Conservation (phyloP, 1,139 yeast genomes). For the Zygosaccharomyces pseudobailii region DNA sequence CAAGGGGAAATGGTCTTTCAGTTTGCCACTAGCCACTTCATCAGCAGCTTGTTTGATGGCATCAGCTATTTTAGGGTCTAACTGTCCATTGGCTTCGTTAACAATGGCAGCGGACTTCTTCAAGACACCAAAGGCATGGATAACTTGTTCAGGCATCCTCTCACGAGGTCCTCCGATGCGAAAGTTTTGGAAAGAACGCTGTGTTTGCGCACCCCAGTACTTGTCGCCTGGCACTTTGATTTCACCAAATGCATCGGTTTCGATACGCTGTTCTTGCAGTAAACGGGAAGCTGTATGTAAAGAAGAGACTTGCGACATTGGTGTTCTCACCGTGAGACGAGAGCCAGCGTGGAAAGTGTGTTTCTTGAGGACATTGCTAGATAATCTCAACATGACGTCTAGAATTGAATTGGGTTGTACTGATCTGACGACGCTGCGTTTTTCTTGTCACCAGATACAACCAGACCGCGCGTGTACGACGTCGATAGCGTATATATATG, state of each 20-base stretch:
- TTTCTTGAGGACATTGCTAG: constrained; percentile 1
- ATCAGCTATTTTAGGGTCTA: constrained; percentile 75
- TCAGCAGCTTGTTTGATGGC: constrained; percentile 94
- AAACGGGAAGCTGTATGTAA: constrained; percentile 3
- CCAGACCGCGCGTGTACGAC: background rate
- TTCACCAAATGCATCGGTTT: constrained; percentile 95
- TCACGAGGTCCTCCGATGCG: constrained; percentile 93
- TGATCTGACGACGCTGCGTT: background rate
- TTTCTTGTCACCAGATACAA: background rate
- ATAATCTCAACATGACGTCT: constrained; percentile 2
- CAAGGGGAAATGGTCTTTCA: constrained; percentile 91
- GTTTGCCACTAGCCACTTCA: constrained; percentile 88
- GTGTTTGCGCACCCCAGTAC: constrained; percentile 99
- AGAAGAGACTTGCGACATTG: constrained; percentile 1
- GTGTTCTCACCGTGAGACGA: constrained; percentile 1
- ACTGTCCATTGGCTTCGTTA: constrained; percentile 71
- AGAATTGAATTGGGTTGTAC: background rate
- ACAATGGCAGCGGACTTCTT: constrained; percentile 95
- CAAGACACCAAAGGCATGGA: constrained; percentile 86
- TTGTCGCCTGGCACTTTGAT: constrained; percentile 79
- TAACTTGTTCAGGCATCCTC: constrained; percentile 84
- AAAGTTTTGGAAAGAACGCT: constrained; percentile 87
- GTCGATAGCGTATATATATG: background rate
- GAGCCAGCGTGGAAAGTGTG: constrained; percentile 2
- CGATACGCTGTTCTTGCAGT: constrained; percentile 49